A percentile compares a stretch with the other conserved stretches of the same genome.
Conservation (phyloP, 192 early-diverging fungal species). For the Dissophora ornata region DNA sequence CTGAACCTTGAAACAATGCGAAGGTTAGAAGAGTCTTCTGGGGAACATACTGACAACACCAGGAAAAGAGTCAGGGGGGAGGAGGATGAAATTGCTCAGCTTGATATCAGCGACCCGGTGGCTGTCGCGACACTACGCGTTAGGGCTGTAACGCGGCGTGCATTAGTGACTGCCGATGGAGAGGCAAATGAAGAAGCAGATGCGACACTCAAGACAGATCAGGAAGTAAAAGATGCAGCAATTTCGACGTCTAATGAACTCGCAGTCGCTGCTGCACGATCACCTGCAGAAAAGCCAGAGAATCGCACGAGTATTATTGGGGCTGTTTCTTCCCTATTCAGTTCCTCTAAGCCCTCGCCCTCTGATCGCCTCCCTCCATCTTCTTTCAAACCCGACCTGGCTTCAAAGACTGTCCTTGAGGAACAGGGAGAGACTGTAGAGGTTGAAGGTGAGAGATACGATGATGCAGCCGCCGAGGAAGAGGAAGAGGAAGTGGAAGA, state of each 20-base stretch:
- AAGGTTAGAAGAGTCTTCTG: constrained; percentile 1
- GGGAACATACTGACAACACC: not conserved
- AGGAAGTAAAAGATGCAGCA: not conserved
- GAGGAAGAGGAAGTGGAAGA: constrained; percentile 9
- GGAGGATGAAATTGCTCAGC: constrained; percentile 18
- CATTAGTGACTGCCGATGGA: no score
- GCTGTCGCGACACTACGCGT: no score
- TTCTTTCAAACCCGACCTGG: constrained; percentile 17
- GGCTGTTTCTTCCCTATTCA: constrained; percentile 23
- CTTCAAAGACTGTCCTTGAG: constrained; percentile 2
- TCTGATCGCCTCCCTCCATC: constrained; percentile 3
- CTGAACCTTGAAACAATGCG: constrained; percentile 17
- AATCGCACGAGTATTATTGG: constrained; percentile 41
- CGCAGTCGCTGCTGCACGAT: not conserved
- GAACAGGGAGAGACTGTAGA: constrained; percentile 5
- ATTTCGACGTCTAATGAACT: no score
- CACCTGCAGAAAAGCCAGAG: constrained; percentile 14
- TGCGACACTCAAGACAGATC: not conserved
- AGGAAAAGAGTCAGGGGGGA: not conserved
- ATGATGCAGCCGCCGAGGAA: constrained; percentile 6
- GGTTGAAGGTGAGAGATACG: not conserved
- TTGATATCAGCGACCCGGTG: constrained; percentile 34
- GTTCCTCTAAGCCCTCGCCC: constrained; percentile 4
- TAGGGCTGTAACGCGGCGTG: no score
- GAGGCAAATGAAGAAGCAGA: constrained; percentile 1